phyloP scores from a whole-genome alignment of 768 basidiomycete species.

The Lactarius sp. region DNA sequence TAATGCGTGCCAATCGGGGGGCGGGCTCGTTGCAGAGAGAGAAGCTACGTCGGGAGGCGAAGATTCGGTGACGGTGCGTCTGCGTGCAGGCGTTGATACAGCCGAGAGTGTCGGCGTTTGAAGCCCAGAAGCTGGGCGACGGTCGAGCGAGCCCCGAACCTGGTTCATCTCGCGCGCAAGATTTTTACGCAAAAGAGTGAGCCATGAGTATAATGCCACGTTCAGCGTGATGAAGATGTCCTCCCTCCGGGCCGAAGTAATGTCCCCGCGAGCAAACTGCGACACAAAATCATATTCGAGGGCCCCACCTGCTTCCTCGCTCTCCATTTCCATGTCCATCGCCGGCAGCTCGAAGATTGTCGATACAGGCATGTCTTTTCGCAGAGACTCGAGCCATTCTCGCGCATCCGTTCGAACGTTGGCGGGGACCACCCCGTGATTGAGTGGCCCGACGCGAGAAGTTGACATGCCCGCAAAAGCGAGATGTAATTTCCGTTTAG shows the following conservation, averaged over 20 bases:
- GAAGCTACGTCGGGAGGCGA: slow-evolving; percentile 6
- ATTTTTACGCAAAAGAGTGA: slow-evolving; percentile 71
- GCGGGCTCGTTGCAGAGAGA: not conserved
- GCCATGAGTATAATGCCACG: slow-evolving; percentile 76
- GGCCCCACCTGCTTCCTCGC: slow-evolving; percentile 49
- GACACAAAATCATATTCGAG: slow-evolving; percentile 72
- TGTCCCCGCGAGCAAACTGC: slow-evolving; percentile 52
- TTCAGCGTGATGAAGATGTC: slow-evolving; percentile 86
- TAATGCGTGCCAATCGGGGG: slow-evolving; percentile 5
- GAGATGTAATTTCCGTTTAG: slow-evolving; percentile 61
- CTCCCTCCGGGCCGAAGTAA: slow-evolving; percentile 47
- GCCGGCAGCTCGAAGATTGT: slow-evolving; percentile 77
- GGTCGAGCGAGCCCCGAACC: slow-evolving; percentile 53
- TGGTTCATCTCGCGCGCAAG: slow-evolving; percentile 75
- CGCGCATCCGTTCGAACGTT: slow-evolving; percentile 40
- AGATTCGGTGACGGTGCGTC: slow-evolving; percentile 20
- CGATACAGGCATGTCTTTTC: slow-evolving; percentile 60
- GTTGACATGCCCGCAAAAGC: slow-evolving; percentile 75
- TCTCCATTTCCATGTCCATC: slow-evolving; percentile 78
- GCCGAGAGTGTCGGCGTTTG: slow-evolving; percentile 26
- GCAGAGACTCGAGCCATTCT: slow-evolving; percentile 56
- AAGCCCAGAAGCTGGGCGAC: slow-evolving; percentile 32
- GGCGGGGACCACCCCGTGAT: slow-evolving; percentile 42
- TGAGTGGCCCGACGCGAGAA: slow-evolving; percentile 63
- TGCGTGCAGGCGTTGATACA: slow-evolving; percentile 29